phyloP scores from a whole-genome alignment of 495 filamentous ascomycete species.

The Penicillium longicatenatum region DNA sequence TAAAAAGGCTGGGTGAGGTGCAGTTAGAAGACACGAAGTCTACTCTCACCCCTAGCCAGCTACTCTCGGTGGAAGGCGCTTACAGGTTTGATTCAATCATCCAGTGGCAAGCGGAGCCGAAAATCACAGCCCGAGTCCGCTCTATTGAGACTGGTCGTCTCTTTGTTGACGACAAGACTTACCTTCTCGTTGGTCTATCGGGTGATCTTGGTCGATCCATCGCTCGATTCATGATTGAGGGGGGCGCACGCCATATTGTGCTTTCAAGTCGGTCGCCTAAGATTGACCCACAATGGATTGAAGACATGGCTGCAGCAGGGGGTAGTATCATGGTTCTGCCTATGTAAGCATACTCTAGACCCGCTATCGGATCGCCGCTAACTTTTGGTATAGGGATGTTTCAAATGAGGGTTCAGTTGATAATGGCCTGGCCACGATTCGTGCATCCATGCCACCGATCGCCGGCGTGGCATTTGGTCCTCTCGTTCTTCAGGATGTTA shows the following conservation, averaged over 20 bases:
- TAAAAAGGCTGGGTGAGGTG: too few relatives aligned
- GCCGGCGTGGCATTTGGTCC: constrained; percentile 53
- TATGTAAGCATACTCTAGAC: too few relatives aligned
- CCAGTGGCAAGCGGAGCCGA: too few relatives aligned
- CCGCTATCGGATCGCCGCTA: too few relatives aligned
- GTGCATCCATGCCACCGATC: constrained; percentile 41
- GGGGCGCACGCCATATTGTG: not conserved
- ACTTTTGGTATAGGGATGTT: not conserved
- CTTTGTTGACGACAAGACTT: not conserved
- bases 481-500: constrained; percentile 49
- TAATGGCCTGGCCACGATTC: not conserved
- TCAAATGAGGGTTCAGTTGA: not conserved
- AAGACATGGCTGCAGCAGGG: not conserved
- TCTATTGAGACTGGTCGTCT: too few relatives aligned
- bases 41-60: too few relatives aligned
- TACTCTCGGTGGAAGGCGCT: too few relatives aligned
- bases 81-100: too few relatives aligned
- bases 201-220: not conserved
- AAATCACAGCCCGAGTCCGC: too few relatives aligned
- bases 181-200: not conserved
- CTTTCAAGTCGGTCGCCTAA: not conserved
- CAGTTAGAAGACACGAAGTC: too few relatives aligned
- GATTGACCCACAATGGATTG: not conserved
- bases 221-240: not conserved
- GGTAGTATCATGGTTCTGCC: too few relatives aligned